Percentiles rank a stretch among this genome's conserved stretches.
phyloP scores from a whole-genome alignment of 768 basidiomycete genomes.

The Dacryopinax primogenitus region DNA sequence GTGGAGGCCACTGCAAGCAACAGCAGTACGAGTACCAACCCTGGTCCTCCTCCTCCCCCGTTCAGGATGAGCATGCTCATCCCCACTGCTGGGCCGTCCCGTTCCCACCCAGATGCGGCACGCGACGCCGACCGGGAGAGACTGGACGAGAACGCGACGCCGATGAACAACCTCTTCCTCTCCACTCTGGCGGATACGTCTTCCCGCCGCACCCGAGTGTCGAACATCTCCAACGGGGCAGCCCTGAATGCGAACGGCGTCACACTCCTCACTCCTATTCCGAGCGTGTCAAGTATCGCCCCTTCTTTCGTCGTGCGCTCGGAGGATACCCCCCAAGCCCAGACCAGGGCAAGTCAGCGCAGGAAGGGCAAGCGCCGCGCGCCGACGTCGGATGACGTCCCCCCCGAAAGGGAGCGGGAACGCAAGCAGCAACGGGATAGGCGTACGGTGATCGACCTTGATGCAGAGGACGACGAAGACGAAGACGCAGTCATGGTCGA shows the following conservation, averaged over 20 bases:
- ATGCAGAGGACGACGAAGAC: neutral
- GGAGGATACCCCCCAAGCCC: neutral
- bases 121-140: slow-evolving; percentile 12
- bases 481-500: slow-evolving; percentile 8
- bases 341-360: neutral
- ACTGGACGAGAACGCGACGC: slow-evolving; percentile 24
- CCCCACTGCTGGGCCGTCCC: neutral
- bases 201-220: neutral
- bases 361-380: slow-evolving; percentile 4
- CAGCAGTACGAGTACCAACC: slow-evolving; percentile 11
- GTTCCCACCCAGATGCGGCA: slow-evolving; percentile 11
- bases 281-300: slow-evolving; percentile 2
- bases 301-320: neutral
- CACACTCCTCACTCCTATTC: neutral
- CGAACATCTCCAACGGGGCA: neutral
- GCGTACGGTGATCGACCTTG: neutral
- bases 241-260: neutral
- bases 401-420: neutral
- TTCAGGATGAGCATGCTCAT: slow-evolving; percentile 14
- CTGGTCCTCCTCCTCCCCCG: slow-evolving; percentile 11
- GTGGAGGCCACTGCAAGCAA: slow-evolving; percentile 10
- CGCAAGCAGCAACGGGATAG: neutral
- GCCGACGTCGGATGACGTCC: neutral
- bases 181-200: slow-evolving; percentile 25
- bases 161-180: slow-evolving; percentile 30